Percentiles rank a stretch among this genome's conserved stretches.
Conservation (phyloP, 108 stramenopile species). For the Conticribra guillardii region DNA sequence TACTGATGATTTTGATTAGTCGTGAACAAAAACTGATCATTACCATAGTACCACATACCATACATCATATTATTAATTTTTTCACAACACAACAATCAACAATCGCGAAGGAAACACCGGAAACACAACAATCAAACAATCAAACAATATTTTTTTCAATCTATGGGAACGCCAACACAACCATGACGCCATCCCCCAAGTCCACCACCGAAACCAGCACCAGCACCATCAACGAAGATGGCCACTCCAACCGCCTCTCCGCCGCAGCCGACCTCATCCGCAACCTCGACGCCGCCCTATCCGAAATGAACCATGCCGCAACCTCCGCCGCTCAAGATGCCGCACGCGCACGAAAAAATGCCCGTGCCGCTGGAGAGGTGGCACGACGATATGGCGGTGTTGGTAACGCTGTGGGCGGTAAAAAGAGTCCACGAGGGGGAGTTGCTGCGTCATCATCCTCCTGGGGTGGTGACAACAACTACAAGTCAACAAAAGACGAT, state of each 20-base stretch:
- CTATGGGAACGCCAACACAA: slow-evolving; percentile 3
- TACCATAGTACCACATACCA: no score
- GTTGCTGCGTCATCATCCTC: no score
- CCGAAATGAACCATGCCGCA: slow-evolving; percentile 56
- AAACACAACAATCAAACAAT: no score
- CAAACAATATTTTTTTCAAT: no score
- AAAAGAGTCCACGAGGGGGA: no score
- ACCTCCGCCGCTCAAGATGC: slow-evolving; percentile 64
- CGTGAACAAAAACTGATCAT: no score
- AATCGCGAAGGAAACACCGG: no score
- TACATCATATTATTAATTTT: no score
- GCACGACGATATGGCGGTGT: slow-evolving; percentile 60
- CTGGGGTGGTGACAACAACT: no score
- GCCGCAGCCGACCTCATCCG: slow-evolving; percentile 78
- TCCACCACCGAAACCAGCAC: background rate
- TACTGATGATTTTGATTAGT: no score
- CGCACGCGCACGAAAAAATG: slow-evolving; percentile 70
- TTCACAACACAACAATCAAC: no score
- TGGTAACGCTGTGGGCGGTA: no score
- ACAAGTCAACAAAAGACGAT: background rate
- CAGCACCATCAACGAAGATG: background rate
- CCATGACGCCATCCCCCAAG: background rate
- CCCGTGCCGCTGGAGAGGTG: slow-evolving; percentile 72
- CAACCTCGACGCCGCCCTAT: slow-evolving; percentile 65
- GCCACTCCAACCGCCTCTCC: slow-evolving; percentile 19